phyloP scores from a whole-genome alignment of 2,329 filamentous ascomycete genomes.

The Verruconis gallopava region DNA sequence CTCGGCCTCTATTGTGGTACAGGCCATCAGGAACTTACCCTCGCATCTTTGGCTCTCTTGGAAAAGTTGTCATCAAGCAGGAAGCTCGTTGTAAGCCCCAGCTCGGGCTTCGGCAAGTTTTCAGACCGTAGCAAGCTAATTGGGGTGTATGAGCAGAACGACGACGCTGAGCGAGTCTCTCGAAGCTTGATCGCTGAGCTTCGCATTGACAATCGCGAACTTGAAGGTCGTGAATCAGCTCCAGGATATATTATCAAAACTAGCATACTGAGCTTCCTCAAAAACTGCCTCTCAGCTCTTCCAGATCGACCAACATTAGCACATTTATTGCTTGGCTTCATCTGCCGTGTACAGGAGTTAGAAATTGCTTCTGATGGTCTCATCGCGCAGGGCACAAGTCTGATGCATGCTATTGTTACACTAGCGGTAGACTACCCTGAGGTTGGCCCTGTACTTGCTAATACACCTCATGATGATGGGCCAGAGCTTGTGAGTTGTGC shows the following conservation, averaged over 20 bases:
- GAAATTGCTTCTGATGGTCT: conserved; percentile 54
- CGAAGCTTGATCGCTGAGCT: conserved; percentile 59
- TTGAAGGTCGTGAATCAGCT: conserved; percentile 55
- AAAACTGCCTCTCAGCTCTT: conserved; percentile 62
- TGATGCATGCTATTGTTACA: conserved; percentile 71
- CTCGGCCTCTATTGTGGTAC: conserved; percentile 79
- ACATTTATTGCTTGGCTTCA: conserved; percentile 80
- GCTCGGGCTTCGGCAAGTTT: conserved; percentile 46
- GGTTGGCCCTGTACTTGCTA: conserved; percentile 35
- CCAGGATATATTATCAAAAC: conserved; percentile 71
- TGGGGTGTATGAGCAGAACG: conserved; percentile 71
- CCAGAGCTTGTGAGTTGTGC: too few species aligned
- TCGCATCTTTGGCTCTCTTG: conserved; percentile 68
- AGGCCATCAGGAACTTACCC: conserved; percentile 65
- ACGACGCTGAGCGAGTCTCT: conserved; percentile 68
- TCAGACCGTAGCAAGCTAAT: conserved; percentile 71
- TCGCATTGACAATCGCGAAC: conserved; percentile 51
- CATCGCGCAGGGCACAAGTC: conserved; percentile 58
- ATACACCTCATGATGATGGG: too few species aligned
- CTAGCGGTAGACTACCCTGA: conserved; percentile 59
- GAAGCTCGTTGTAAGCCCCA: conserved; percentile 61
- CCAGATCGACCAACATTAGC: conserved; percentile 74
- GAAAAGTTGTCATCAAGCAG: conserved; percentile 77
- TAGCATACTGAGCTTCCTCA: conserved; percentile 74
- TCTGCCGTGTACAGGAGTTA: conserved; percentile 53